Conservation (phyloP, 1,284 basidiomycete genomes). For the Cutaneotrichosporon daszewskae region DNA sequence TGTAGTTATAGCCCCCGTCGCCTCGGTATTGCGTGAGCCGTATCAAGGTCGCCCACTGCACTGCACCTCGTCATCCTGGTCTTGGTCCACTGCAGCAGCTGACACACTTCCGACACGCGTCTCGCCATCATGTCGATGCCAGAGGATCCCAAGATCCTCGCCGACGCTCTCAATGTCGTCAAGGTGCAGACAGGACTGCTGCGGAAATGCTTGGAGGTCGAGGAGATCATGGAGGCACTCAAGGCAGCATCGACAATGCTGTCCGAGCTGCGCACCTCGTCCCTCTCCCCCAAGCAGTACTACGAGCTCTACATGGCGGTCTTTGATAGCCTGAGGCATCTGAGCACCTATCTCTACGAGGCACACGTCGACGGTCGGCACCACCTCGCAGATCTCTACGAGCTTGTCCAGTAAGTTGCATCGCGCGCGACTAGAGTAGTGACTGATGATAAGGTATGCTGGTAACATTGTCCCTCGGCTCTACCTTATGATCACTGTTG, state of each 20-base stretch:
- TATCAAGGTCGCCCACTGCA: no score
- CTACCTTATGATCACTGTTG: slow-evolving; percentile 97
- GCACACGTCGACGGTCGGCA: slow-evolving; percentile 82
- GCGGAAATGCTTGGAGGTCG: slow-evolving; percentile 82
- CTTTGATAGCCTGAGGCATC: slow-evolving; percentile 84
- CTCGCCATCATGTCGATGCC: slow-evolving; percentile 11
- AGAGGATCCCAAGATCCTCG: slow-evolving; percentile 42
- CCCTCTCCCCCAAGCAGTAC: slow-evolving; percentile 88
- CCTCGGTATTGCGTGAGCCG: no score
- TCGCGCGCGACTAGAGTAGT: not conserved
- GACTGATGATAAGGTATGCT: slow-evolving; percentile 31
- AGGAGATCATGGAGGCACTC: slow-evolving; percentile 94
- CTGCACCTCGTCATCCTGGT: no score
- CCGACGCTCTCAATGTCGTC: slow-evolving; percentile 56
- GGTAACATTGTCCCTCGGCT: slow-evolving; percentile 76
- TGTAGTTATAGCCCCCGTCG: no score
- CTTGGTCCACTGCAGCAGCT: no score
- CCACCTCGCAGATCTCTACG: slow-evolving; percentile 92
- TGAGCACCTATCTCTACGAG: slow-evolving; percentile 90
- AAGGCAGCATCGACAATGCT: slow-evolving; percentile 94
- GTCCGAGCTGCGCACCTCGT: slow-evolving; percentile 84
- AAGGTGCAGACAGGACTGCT: slow-evolving; percentile 91
- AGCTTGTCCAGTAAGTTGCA: slow-evolving; percentile 78
- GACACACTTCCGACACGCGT: no score
- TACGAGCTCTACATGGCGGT: slow-evolving; percentile 98